Evolutionary conservation across 306 rosid species (phyloP), one percentile per base, ranked within the genome.

Genomic region (Lithocarpus polystachyus): DNA sequence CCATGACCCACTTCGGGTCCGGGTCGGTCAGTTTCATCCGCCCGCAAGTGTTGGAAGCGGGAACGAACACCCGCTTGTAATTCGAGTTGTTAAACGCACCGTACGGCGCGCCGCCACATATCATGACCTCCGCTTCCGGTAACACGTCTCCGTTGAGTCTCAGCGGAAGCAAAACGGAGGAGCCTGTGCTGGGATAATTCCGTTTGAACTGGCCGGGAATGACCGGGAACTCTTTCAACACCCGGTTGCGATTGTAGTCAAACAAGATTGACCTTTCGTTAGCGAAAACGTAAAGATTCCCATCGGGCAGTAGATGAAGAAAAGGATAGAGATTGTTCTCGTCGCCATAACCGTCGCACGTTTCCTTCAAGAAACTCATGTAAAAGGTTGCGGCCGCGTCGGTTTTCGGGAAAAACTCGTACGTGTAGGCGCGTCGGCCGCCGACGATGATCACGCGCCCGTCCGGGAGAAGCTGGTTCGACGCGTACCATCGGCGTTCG

Each of bases 301-400:
- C 97, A 71, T 92, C 91, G 1, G 93, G 93, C 33, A 88, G 52
- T 24, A 93, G 91, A 70, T 90, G 95, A 90, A 91, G 83, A 89
- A 90, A 93, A 0, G 97, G 98, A 35, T 89, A 93, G 82, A 93
- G 97, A 88, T 93, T 93, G 75, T 91, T 93, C 84, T 91, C 97
- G 45, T 82, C 93, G 1, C 81, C 86, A 8, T 74, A 82, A 22
- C 57, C 77, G 17, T 93, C 97, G 14, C 54, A 74, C 8, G 97
- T 93, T 14, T 84, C 81, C 35, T 15, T 43, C 88, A 93, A 84
- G 90, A 93, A 90, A 0, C 61, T 37, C 26, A 93, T 26, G 57
- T 35, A 80, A 26, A 53, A 64, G 3, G 31, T 20, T 22, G 37
- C 15, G 68, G 77, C 76, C 67, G 82, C 74, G 37, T 68, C 54